Evolutionary conservation across 2,329 filamentous ascomycete genomes (phyloP).

Genomic region (Cordyceps tenuipes): DNA sequence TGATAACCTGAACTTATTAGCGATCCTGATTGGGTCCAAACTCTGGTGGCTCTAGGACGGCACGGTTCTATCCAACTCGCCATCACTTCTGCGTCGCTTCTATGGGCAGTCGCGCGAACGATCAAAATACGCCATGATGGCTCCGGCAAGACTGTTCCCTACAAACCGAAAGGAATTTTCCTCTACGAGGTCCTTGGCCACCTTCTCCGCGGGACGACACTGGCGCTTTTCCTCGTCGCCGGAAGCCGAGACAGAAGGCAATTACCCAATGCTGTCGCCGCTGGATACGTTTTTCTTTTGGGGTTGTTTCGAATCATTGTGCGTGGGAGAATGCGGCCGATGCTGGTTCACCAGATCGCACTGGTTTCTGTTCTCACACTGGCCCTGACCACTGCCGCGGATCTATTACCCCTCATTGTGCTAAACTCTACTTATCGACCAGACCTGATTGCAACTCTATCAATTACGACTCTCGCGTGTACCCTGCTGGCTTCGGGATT

Average conservation of each 20-base stretch:
- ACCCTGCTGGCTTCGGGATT: slow-evolving; percentile 32
- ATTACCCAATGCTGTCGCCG: slow-evolving; percentile 27
- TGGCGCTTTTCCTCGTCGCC: not conserved
- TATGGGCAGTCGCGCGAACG: not conserved
- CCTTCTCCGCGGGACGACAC: not conserved
- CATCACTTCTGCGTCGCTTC: not conserved
- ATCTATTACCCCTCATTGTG: slow-evolving; percentile 31
- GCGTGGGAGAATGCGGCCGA: slow-evolving; percentile 35
- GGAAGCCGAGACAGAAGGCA: slow-evolving; percentile 14
- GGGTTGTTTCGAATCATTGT: slow-evolving; percentile 35
- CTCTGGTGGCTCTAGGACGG: not conserved
- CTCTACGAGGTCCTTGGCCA: slow-evolving; percentile 1
- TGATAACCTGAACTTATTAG: not conserved
- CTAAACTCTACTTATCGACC: slow-evolving; percentile 18
- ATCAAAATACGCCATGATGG: not conserved
- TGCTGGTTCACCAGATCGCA: slow-evolving; percentile 41
- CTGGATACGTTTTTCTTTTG: slow-evolving; percentile 36
- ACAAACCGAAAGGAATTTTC: slow-evolving; percentile 1
- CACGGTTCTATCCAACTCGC: not conserved
- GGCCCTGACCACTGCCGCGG: slow-evolving; percentile 26
- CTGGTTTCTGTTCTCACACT: slow-evolving; percentile 24
- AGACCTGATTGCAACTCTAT: not conserved
- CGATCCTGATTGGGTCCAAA: slow-evolving; percentile 1
- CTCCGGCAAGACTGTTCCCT: slow-evolving; percentile 1
- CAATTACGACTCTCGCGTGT: slow-evolving; percentile 20